Percentiles rank a stretch among this genome's conserved stretches.
Evolutionary conservation across 208 protist species (phyloP).

Genomic region (Leishmania martiniquensis): DNA sequence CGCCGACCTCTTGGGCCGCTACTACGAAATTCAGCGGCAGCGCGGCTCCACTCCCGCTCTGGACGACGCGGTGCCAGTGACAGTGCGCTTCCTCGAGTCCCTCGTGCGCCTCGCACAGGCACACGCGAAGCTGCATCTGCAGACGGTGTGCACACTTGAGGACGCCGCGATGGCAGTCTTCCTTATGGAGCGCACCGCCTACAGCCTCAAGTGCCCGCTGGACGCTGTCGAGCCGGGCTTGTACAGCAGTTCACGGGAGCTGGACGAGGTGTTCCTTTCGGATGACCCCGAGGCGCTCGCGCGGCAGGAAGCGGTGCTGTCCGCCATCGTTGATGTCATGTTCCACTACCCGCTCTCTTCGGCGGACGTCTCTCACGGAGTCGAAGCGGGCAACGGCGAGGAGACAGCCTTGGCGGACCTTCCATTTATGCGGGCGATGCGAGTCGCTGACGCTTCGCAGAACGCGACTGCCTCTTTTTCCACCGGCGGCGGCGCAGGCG

Average conservation of each 20-base stretch:
- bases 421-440: constrained; percentile 37
- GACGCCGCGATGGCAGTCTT: constrained; percentile 90
- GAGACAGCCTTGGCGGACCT: constrained; percentile 29
- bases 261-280: constrained; percentile 80
- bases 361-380: constrained; percentile 11
- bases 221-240: constrained; percentile 54
- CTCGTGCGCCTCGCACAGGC: constrained; percentile 95
- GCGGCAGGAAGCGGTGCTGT: constrained; percentile 56
- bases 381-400: constrained; percentile 8
- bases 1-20: constrained; percentile 72
- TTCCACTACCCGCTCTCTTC: constrained; percentile 38
- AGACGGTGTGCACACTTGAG: constrained; percentile 67
- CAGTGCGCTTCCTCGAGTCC: constrained; percentile 96
- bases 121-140: constrained; percentile 94
- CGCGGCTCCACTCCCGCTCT: constrained; percentile 71
- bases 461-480: background rate
- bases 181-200: constrained; percentile 86
- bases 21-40: constrained; percentile 79
- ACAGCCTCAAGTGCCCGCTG: constrained; percentile 84
- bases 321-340: constrained; percentile 65
- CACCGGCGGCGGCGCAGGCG: background rate
- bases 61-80: constrained; percentile 93
- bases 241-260: constrained; percentile 72
- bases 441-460: constrained; percentile 1
- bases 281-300: constrained; percentile 32